Evolutionary conservation across 345 rosid genomes (phyloP).

Genomic region (Luvunga scandens): DNA sequence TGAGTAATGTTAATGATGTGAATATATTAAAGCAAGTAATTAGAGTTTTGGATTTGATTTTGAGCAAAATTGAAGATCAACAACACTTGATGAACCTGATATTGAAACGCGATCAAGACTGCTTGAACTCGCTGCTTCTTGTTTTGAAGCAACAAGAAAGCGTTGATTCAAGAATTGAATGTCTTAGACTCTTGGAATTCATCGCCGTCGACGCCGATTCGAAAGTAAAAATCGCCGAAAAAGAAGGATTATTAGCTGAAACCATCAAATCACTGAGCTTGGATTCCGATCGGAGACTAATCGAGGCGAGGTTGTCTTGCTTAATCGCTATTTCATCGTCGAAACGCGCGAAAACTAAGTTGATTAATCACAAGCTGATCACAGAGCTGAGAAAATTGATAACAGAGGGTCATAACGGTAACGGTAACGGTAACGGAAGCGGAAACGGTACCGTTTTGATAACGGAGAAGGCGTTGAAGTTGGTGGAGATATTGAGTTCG

Average conservation of each 20-base stretch:
- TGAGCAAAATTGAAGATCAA: conserved; percentile 33
- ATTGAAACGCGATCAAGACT: conserved; percentile 27
- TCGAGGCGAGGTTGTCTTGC: conserved; percentile 60
- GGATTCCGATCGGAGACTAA: conserved; percentile 43
- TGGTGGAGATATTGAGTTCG: conserved; percentile 55
- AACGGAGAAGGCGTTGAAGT: conserved; percentile 68
- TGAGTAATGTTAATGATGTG: conserved; percentile 31
- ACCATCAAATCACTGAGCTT: conserved; percentile 34
- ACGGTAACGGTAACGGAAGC: not conserved
- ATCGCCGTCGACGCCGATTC: conserved; percentile 54
- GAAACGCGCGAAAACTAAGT: conserved; percentile 48
- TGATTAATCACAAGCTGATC: conserved; percentile 36
- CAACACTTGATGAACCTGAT: conserved; percentile 38
- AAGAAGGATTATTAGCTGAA: conserved; percentile 46
- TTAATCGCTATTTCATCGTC: conserved; percentile 47
- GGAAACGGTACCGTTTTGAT: conserved; percentile 20
- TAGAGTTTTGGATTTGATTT: conserved; percentile 41
- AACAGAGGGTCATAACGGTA: conserved; percentile 8
- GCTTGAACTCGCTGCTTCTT: conserved; percentile 40
- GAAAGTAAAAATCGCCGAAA: conserved; percentile 52
- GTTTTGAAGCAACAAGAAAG: conserved; percentile 47
- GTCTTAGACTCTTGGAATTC: conserved; percentile 55
- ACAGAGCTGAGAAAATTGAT: conserved; percentile 43
- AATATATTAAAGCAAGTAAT: conserved; percentile 38
- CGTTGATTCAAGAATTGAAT: conserved; percentile 47